These are phyloP conservation scores for Aeschynomene evenia DNA, from an alignment of 306 rosid genomes.

Conservation along the genomic window DNA sequence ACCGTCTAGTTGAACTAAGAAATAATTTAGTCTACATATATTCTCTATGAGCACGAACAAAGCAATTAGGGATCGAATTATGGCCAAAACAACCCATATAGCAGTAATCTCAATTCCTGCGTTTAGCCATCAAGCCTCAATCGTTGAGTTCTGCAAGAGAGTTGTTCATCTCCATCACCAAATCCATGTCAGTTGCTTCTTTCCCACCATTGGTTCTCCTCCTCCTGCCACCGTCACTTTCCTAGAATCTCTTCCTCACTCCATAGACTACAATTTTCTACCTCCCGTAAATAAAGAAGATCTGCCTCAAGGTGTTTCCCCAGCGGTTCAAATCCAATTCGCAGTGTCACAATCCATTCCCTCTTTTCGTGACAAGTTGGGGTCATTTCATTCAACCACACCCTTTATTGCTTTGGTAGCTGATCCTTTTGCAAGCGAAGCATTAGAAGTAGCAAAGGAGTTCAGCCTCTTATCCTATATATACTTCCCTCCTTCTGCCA, in stretches of 20 bases:
- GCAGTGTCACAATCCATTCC: conserved; percentile 22
- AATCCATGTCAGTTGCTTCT: conserved; percentile 29
- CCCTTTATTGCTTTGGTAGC: not conserved
- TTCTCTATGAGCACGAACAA: not conserved
- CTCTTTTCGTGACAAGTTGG: not conserved
- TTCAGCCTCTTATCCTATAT: conserved; percentile 16
- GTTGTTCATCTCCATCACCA: not conserved
- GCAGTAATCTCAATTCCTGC: conserved; percentile 22
- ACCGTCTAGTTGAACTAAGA: no score
- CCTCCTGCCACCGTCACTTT: not conserved
- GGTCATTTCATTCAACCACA: not conserved
- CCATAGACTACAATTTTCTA: conserved; percentile 22
- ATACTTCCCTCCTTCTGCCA: conserved; percentile 12
- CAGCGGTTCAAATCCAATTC: not conserved
- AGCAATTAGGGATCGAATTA: not conserved
- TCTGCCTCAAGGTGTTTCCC: not conserved
- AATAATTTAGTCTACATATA: no score
- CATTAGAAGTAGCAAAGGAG: conserved; percentile 15
- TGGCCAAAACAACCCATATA: conserved; percentile 15
- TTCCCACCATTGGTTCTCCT: conserved; percentile 29
- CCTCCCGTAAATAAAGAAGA: conserved; percentile 17
- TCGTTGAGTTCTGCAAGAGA: conserved; percentile 19
- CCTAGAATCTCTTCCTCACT: conserved; percentile 24
- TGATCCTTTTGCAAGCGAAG: conserved; percentile 17
- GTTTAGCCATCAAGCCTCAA: conserved; percentile 31